A percentile compares a stretch with the other conserved stretches of the same genome.
Evolutionary conservation across 768 basidiomycete genomes (phyloP).

Genomic region (Dioszegia hungarica): DNA sequence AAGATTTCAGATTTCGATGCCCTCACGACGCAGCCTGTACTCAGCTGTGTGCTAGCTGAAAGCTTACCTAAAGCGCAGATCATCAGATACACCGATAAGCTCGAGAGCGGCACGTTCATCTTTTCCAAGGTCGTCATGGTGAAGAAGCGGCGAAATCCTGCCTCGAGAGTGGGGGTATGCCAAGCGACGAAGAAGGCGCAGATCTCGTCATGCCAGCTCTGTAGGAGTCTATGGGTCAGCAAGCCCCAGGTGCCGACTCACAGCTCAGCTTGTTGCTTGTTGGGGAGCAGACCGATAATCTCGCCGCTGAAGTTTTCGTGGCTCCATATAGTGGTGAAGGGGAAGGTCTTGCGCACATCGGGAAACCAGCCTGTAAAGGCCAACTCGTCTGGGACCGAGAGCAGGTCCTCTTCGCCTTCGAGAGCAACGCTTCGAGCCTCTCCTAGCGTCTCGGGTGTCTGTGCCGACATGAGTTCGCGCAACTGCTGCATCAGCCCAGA

Average conservation of each 20-base stretch:
- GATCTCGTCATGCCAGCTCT: constrained; percentile 39
- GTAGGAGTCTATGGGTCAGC: constrained; percentile 27
- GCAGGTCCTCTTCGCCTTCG: constrained; percentile 17
- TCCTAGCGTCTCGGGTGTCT: constrained; percentile 4
- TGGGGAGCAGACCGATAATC: constrained; percentile 44
- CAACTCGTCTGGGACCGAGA: constrained; percentile 37
- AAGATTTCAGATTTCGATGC: constrained; percentile 42
- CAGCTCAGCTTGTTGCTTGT: constrained; percentile 38
- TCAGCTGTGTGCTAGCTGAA: not conserved
- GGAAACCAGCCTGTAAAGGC: constrained; percentile 46
- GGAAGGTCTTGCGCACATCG: constrained; percentile 46
- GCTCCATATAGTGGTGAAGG: constrained; percentile 49
- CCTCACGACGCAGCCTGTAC: constrained; percentile 39
- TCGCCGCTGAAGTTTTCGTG: constrained; percentile 47
- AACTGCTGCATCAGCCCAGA: constrained; percentile 17
- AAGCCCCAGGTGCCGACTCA: constrained; percentile 12
- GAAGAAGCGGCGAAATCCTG: constrained; percentile 42
- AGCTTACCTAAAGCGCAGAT: constrained; percentile 40
- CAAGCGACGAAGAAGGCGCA: constrained; percentile 41
- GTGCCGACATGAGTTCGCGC: constrained; percentile 28
- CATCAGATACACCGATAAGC: constrained; percentile 42
- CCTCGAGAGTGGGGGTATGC: constrained; percentile 43
- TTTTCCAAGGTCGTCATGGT: constrained; percentile 34
- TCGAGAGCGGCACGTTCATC: constrained; percentile 39
- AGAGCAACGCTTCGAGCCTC: not conserved